Evolutionary conservation across 768 basidiomycete genomes (phyloP).

Genomic region (Psilocybe sp.): DNA sequence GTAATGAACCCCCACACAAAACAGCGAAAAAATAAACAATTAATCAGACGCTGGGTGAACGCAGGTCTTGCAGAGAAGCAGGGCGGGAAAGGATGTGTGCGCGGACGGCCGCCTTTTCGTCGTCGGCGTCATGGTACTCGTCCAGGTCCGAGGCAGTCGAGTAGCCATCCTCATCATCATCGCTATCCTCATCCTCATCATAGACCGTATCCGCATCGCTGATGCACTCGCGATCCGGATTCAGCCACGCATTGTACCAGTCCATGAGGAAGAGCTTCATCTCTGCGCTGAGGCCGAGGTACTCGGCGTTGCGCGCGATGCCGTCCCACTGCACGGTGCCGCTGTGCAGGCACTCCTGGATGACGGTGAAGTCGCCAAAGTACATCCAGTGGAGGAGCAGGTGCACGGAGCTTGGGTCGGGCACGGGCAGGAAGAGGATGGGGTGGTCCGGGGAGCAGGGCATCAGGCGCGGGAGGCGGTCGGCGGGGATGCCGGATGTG

Average conservation of each 20-base stretch:
- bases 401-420: slow-evolving; percentile 70
- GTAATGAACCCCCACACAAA: neutral
- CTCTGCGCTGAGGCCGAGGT: slow-evolving; percentile 71
- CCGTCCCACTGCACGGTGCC: slow-evolving; percentile 81
- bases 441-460: slow-evolving; percentile 67
- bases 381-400: slow-evolving; percentile 80
- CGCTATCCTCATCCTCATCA: slow-evolving; percentile 30
- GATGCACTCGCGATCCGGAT: slow-evolving; percentile 32
- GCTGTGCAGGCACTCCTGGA: slow-evolving; percentile 65
- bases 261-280: slow-evolving; percentile 75
- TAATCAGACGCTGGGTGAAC: slow-evolving; percentile 16
- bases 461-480: slow-evolving; percentile 65
- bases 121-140: slow-evolving; percentile 30
- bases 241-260: slow-evolving; percentile 71
- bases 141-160: slow-evolving; percentile 37
- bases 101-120: slow-evolving; percentile 36
- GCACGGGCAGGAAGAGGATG: slow-evolving; percentile 69
- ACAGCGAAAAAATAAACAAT: slow-evolving; percentile 1
- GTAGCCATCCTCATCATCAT: slow-evolving; percentile 33
- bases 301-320: slow-evolving; percentile 86
- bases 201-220: slow-evolving; percentile 37
- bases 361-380: slow-evolving; percentile 64
- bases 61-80: slow-evolving; percentile 30
- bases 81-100: slow-evolving; percentile 38
- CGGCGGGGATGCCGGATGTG: slow-evolving; percentile 39